Evolutionary conservation across 2,329 filamentous ascomycete genomes (phyloP).

Genomic region (Fusarium sp.): DNA sequence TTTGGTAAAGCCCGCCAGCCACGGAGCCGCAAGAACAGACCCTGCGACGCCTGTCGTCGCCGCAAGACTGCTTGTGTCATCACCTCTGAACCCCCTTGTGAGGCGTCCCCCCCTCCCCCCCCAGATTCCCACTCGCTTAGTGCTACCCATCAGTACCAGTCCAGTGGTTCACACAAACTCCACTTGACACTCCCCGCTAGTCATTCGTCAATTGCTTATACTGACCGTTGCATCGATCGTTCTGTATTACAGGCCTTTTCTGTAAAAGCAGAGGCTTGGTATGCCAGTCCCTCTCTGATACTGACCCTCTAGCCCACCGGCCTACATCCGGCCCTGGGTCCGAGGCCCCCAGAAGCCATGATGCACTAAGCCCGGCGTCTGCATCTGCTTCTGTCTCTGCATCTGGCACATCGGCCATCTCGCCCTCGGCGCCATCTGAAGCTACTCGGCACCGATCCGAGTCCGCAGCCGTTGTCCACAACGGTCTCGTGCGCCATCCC

Average conservation of each 20-base stretch:
- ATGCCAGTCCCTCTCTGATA: slow-evolving; percentile 46
- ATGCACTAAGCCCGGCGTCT: slow-evolving; percentile 16
- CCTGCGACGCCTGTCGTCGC: slow-evolving; percentile 56
- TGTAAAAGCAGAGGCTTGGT: slow-evolving; percentile 47
- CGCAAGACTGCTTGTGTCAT: slow-evolving; percentile 60
- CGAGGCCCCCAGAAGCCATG: background rate
- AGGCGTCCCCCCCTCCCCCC: slow-evolving; percentile 27
- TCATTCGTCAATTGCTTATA: background rate
- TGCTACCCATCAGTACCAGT: background rate
- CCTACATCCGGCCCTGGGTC: background rate
- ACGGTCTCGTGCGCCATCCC: slow-evolving; percentile 36
- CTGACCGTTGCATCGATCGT: slow-evolving; percentile 11
- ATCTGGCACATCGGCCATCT: slow-evolving; percentile 22
- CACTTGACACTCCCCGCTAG: slow-evolving; percentile 9
- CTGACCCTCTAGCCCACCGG: slow-evolving; percentile 12
- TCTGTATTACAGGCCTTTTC: slow-evolving; percentile 43
- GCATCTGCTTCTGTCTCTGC: slow-evolving; percentile 13
- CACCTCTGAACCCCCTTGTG: slow-evolving; percentile 55
- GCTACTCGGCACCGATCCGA: slow-evolving; percentile 9
- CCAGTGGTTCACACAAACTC: background rate
- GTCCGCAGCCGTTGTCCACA: slow-evolving; percentile 39
- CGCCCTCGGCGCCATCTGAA: slow-evolving; percentile 20
- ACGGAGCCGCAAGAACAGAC: slow-evolving; percentile 57
- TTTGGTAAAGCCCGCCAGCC: slow-evolving; percentile 52
- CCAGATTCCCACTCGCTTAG: background rate